These are phyloP conservation scores for Babesia ovata DNA, from an alignment of 169 alveolate genomes.

Conservation along the genomic window DNA sequence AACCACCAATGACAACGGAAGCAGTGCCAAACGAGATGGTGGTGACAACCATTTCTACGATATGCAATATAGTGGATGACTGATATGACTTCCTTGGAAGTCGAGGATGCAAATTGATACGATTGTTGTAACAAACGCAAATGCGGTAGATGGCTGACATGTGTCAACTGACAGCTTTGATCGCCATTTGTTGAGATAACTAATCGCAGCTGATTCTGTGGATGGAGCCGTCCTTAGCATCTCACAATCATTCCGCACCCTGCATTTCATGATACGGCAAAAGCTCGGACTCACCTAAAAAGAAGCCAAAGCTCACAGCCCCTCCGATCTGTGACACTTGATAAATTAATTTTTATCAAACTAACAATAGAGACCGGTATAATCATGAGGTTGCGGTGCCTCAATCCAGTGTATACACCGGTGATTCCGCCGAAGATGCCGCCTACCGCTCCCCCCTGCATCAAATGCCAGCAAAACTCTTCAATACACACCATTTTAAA, in stretches of 20 bases:
- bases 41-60: too few species aligned
- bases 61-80: too few species aligned
- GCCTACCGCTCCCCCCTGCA: conserved; percentile 88
- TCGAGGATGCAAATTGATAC: too few species aligned
- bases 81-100: too few species aligned
- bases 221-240: conserved; percentile 54
- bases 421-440: conserved; percentile 89
- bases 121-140: neutral
- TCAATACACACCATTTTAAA: conserved; percentile 79
- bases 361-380: conserved; percentile 84
- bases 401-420: conserved; percentile 84
- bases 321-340: conserved; percentile 77
- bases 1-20: too few species aligned
- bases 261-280: neutral
- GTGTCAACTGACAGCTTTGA: neutral
- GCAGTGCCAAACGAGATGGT: too few species aligned
- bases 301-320: conserved; percentile 86
- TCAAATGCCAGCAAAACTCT: neutral
- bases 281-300: conserved; percentile 53
- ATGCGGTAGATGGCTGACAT: neutral
- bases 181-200: too few species aligned
- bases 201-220: neutral
- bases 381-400: conserved; percentile 78
- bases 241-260: conserved; percentile 88
- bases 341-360: neutral